Evolutionary conservation across 1,139 yeast genomes (phyloP).

Genomic region (Debaryomycetaceae sp.): DNA sequence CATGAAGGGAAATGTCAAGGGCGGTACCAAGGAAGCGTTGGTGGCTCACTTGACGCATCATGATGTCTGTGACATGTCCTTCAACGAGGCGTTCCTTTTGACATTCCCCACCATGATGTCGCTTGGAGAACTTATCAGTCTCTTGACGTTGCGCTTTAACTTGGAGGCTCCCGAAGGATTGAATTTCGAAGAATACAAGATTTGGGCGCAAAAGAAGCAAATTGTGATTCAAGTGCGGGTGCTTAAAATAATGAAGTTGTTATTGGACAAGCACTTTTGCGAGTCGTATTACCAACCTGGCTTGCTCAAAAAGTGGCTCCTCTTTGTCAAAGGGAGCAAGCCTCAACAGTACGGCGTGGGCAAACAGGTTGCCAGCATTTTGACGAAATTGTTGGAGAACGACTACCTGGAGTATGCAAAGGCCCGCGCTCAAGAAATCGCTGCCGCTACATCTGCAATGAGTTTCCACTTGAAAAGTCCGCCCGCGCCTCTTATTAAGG

Average conservation of each 20-base stretch:
- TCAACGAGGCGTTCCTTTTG: slow-evolving; percentile 59
- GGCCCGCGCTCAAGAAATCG: slow-evolving; percentile 17
- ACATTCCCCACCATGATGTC: slow-evolving; percentile 73
- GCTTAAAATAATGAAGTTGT: slow-evolving; percentile 55
- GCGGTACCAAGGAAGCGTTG: slow-evolving; percentile 77
- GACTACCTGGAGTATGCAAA: slow-evolving; percentile 21
- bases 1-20: slow-evolving; percentile 63
- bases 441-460: not conserved
- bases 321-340: slow-evolving; percentile 42
- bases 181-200: slow-evolving; percentile 68
- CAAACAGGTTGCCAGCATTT: slow-evolving; percentile 15
- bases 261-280: slow-evolving; percentile 76
- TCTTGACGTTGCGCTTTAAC: slow-evolving; percentile 57
- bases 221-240: slow-evolving; percentile 60
- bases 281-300: slow-evolving; percentile 43
- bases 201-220: slow-evolving; percentile 70
- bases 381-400: slow-evolving; percentile 19
- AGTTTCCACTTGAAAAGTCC: slow-evolving; percentile 14
- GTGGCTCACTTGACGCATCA: slow-evolving; percentile 81
- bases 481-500: slow-evolving; percentile 33
- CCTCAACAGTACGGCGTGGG: slow-evolving; percentile 33
- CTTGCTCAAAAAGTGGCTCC: slow-evolving; percentile 41
- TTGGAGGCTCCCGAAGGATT: slow-evolving; percentile 83
- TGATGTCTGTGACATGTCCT: slow-evolving; percentile 53
- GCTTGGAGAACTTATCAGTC: slow-evolving; percentile 51